Percentiles rank a stretch among this genome's conserved stretches.
Conservation (phyloP, 2,329 filamentous ascomycete genomes). For the Cladosporium halotolerans region DNA sequence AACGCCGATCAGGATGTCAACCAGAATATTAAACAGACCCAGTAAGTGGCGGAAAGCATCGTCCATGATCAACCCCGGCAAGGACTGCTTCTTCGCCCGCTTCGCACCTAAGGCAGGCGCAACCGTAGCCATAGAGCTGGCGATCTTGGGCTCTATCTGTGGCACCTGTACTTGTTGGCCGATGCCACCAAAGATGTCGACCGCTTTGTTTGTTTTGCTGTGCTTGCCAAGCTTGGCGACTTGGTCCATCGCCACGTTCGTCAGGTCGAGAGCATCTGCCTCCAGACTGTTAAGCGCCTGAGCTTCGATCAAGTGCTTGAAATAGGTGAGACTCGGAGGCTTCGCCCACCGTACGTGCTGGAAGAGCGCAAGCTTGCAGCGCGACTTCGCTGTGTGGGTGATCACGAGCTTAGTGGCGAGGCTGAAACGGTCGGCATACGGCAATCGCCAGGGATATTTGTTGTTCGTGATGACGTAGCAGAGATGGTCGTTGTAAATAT, state of each 20-base stretch:
- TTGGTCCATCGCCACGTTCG: constrained; percentile 70
- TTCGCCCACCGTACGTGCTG: constrained; percentile 81
- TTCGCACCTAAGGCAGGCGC: constrained; percentile 14
- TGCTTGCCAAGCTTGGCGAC: constrained; percentile 67
- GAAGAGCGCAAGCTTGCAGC: constrained; percentile 84
- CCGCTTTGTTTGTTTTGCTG: constrained; percentile 68
- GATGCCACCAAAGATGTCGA: constrained; percentile 71
- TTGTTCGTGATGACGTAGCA: constrained; percentile 62
- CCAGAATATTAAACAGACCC: constrained; percentile 20
- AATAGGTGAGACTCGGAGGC: constrained; percentile 26
- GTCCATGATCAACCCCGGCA: constrained; percentile 25
- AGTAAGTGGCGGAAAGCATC: constrained; percentile 25
- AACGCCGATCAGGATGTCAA: constrained; percentile 41
- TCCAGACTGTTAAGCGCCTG: constrained; percentile 69
- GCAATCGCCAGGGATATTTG: constrained; percentile 73
- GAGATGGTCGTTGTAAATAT: constrained; percentile 53
- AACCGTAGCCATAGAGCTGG: background rate
- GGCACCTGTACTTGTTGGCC: constrained; percentile 62
- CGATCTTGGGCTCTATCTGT: constrained; percentile 25
- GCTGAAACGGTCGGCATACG: constrained; percentile 70
- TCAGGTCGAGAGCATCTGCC: constrained; percentile 66
- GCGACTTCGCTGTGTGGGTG: constrained; percentile 85
- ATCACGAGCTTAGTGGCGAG: constrained; percentile 88
- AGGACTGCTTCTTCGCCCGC: constrained; percentile 14
- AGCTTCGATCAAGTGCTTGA: constrained; percentile 52